Evolutionary conservation across 495 filamentous ascomycete species (phyloP).

Genomic region (Annulohypoxylon stygium): DNA sequence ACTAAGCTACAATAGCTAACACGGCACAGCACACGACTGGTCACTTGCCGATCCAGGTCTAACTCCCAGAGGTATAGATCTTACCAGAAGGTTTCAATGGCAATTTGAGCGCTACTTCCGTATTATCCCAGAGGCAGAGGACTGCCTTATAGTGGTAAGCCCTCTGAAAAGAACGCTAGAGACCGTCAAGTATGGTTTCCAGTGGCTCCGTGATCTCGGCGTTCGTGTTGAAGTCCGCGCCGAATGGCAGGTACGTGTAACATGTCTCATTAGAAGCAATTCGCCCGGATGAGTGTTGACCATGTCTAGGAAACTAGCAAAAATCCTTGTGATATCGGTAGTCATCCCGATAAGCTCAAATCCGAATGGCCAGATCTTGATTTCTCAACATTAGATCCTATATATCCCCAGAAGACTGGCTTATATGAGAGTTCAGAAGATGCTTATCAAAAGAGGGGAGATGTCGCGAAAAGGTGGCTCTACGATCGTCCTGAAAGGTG

Average conservation of each 20-base stretch:
- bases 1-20: conserved; percentile 33
- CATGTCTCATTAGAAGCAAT: neutral
- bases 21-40: conserved; percentile 48
- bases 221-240: conserved; percentile 60
- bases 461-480: conserved; percentile 57
- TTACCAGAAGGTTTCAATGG: conserved; percentile 41
- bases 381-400: conserved; percentile 60
- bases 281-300: neutral
- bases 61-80: conserved; percentile 45
- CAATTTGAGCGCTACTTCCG: conserved; percentile 46
- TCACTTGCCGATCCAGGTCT: conserved; percentile 45
- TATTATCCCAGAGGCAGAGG: conserved; percentile 54
- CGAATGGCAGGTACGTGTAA: conserved; percentile 61
- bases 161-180: conserved; percentile 65
- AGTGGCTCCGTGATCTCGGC: conserved; percentile 58
- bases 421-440: conserved; percentile 59
- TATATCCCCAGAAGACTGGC: conserved; percentile 62
- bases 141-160: conserved; percentile 64
- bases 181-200: conserved; percentile 59
- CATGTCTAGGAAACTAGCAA: conserved; percentile 61
- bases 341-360: conserved; percentile 49
- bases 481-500: conserved; percentile 63
- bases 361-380: conserved; percentile 61
- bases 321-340: conserved; percentile 67
- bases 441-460: conserved; percentile 58